Conservation (phyloP, 176 grass and related monocot genomes). For the Oryza australiensis region DNA sequence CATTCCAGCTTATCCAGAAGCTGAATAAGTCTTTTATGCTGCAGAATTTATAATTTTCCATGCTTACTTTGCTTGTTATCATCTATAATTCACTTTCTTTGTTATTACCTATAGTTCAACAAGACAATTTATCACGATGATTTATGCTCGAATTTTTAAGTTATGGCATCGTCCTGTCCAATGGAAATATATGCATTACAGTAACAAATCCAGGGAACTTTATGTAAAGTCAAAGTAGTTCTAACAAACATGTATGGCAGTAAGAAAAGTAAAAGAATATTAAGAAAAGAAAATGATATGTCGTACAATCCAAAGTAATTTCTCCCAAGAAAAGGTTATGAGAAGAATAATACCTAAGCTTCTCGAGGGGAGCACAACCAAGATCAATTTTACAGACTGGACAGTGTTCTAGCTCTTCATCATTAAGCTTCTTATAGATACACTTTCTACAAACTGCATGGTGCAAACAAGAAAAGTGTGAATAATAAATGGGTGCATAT, state of each 20-base stretch:
- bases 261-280: conserved; percentile 35
- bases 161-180: conserved; percentile 16
- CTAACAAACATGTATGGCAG: conserved; percentile 18
- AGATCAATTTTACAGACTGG: conserved; percentile 81
- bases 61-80: background rate
- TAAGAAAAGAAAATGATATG: conserved; percentile 24
- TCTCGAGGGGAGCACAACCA: conserved; percentile 60
- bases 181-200: conserved; percentile 21
- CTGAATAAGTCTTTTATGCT: background rate
- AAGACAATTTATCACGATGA: background rate
- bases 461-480: conserved; percentile 29
- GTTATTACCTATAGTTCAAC: conserved; percentile 4
- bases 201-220: conserved; percentile 20
- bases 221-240: conserved; percentile 5
- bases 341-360: conserved; percentile 76
- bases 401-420: conserved; percentile 68
- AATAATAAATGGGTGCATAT: conserved; percentile 11
- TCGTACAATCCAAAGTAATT: background rate
- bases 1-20: conserved; percentile 22
- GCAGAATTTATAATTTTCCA: background rate
- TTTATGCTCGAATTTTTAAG: conserved; percentile 10
- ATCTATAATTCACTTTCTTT: background rate
- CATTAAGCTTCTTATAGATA: conserved; percentile 71
- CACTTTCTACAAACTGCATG: conserved; percentile 87
- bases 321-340: background rate